Base-by-base conservation (phyloP, 2,329 filamentous ascomycete genomes). In the Pseudocercospora fuligena region DNA sequence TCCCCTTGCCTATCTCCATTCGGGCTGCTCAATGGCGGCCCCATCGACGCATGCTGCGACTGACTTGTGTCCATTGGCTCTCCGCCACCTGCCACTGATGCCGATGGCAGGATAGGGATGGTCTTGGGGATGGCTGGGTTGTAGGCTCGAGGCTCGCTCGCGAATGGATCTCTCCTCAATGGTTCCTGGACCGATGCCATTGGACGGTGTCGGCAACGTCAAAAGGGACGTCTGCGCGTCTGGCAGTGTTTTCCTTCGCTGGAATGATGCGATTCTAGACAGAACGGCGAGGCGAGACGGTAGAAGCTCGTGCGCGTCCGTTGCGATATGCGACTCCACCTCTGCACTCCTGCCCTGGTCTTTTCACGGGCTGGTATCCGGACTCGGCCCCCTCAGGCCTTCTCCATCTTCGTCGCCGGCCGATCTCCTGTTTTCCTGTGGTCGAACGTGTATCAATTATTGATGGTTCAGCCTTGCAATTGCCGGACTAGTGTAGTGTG, bases 181-280 rank as follows among this genome's bases (percentile, higher is more conserved):
- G 77, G 74, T 56, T 82, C 80, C 63, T 79, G 77, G 65, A 82
- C 78, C 46, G 81, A 80, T 65, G 82, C 81, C 82, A 83, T 83
- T 62, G 70, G 54, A 58, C 19, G 54, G 16, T 16, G 4, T 11
- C 3, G 19, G 19, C 19, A 25, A 23, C 3, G 47, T 8, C 8
- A 51, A 8, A 23, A 4, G 47, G 23, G 23, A 51, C n/a, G 47
- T 25, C 19, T 51, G 19, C 19, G 47, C 47, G 19, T 12, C 23
- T 21, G 47, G 47, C 47, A 21, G 47, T 51, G 8, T 51, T 23
- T 51, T 25, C 2, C 19, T 25, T 6, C 25, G 47, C 19, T 14
- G n/a, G 1, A 25, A 49, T 11, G 46, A 49, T 21, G 46, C 23
- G 46, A 49, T 49, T 21, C 46, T 14, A 11, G 7, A 49, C 19